phyloP scores from a whole-genome alignment of 192 early-diverging fungal species.

The Funneliformis mosseae region DNA sequence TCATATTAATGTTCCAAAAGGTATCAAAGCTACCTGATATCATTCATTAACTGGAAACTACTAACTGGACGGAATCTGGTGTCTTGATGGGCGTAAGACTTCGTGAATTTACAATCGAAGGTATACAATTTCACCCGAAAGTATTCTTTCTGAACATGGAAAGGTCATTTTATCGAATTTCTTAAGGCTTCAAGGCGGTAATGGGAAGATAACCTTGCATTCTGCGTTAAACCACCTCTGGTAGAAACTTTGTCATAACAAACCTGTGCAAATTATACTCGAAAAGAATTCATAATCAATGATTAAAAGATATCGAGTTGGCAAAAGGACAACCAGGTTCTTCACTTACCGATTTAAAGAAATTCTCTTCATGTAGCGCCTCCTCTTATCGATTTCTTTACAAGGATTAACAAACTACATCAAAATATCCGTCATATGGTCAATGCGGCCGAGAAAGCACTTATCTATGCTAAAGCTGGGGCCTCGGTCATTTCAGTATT shows the following conservation, averaged over 20 bases:
- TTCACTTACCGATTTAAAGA: constrained; percentile 65
- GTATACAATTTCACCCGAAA: constrained; percentile 99
- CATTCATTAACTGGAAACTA: constrained; percentile 96
- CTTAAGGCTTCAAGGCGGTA: constrained; percentile 79
- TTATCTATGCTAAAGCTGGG: constrained; percentile 87
- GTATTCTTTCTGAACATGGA: constrained; percentile 93
- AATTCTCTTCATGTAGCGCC: constrained; percentile 73
- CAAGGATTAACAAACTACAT: constrained; percentile 63
- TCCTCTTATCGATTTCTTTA: constrained; percentile 74
- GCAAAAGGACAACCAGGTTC: constrained; percentile 76
- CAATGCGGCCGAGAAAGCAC: constrained; percentile 86
- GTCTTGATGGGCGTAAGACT: constrained; percentile 97
- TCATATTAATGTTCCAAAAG: constrained; percentile 81
- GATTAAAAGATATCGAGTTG: constrained; percentile 75
- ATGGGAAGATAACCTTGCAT: constrained; percentile 74
- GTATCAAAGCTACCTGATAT: constrained; percentile 90
- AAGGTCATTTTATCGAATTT: constrained; percentile 90
- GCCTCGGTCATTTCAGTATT: constrained; percentile 95
- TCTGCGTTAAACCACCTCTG: constrained; percentile 42
- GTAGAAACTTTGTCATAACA: constrained; percentile 45
- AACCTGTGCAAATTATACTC: constrained; percentile 68
- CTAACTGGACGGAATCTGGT: constrained; percentile 78
- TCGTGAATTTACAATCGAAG: constrained; percentile 85
- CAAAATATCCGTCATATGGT: constrained; percentile 64
- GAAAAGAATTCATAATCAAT: constrained; percentile 79